These are phyloP conservation scores for Babjeviella inositovora DNA, from an alignment of 805 yeast genomes.

Conservation along the genomic window DNA sequence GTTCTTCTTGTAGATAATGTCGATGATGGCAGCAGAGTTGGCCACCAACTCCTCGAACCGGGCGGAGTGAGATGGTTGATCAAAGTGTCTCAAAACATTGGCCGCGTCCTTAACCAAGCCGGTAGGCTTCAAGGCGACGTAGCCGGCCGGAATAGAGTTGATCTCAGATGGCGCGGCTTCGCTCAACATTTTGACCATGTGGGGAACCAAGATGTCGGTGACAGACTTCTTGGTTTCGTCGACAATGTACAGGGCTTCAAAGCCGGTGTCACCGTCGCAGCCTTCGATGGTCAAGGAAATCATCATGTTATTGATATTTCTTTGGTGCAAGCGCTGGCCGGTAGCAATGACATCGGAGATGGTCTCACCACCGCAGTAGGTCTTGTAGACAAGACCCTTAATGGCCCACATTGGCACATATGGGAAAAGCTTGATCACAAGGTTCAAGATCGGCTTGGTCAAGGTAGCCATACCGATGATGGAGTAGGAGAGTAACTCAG, in stretches of 20 bases:
- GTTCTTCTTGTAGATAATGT: slow-evolving; percentile 38
- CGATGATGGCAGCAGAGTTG: slow-evolving; percentile 51
- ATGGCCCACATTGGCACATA: slow-evolving; percentile 58
- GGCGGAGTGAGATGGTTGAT: slow-evolving; percentile 10
- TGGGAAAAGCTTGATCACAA: slow-evolving; percentile 55
- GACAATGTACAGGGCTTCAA: slow-evolving; percentile 32
- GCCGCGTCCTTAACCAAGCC: slow-evolving; percentile 75
- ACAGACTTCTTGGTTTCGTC: slow-evolving; percentile 52
- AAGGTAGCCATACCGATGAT: slow-evolving; percentile 58
- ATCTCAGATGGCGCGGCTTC: slow-evolving; percentile 17
- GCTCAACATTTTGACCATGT: slow-evolving; percentile 42
- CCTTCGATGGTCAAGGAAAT: slow-evolving; percentile 88
- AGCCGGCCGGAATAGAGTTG: slow-evolving; percentile 75
- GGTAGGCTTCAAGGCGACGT: slow-evolving; percentile 86
- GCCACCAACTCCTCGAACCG: slow-evolving; percentile 42
- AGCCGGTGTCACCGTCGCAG: slow-evolving; percentile 58
- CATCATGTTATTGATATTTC: slow-evolving; percentile 92
- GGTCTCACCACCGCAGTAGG: slow-evolving; percentile 85
- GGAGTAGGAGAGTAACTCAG: slow-evolving; percentile 47
- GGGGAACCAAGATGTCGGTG: slow-evolving; percentile 52
- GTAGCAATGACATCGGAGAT: slow-evolving; percentile 54
- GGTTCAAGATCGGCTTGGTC: slow-evolving; percentile 42
- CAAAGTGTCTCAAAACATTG: slow-evolving; percentile 46
- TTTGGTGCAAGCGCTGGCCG: slow-evolving; percentile 44
- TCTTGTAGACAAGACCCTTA: slow-evolving; percentile 58